Conservation (phyloP, 2,329 filamentous ascomycete species). For the Setomelanomma holmii region DNA sequence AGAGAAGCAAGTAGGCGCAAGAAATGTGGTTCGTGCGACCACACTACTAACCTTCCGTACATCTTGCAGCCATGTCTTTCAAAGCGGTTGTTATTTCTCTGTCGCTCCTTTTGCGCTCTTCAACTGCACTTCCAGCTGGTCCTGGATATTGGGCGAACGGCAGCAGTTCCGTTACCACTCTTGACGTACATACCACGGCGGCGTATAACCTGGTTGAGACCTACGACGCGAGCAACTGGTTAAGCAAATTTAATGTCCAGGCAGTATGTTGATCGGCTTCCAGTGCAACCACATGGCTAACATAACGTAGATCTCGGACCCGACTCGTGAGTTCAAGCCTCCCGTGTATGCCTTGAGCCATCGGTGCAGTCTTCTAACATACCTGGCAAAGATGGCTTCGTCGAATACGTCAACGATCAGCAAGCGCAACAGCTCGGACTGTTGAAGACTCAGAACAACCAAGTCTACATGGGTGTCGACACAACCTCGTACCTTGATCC, state of each 20-base stretch:
- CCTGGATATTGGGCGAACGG: slow-evolving; percentile 33
- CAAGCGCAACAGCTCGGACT: slow-evolving; percentile 44
- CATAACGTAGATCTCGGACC: slow-evolving; percentile 40
- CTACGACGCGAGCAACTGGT: slow-evolving; percentile 49
- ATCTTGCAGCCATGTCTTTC: slow-evolving; percentile 22
- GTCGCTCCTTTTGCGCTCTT: slow-evolving; percentile 28
- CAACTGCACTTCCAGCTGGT: slow-evolving; percentile 27
- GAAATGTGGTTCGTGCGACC: slow-evolving; percentile 9
- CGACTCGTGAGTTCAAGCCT: slow-evolving; percentile 35
- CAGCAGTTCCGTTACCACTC: slow-evolving; percentile 15
- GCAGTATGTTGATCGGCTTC: slow-evolving; percentile 17
- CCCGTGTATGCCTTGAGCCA: neutral
- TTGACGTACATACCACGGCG: slow-evolving; percentile 14
- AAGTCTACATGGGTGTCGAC: slow-evolving; percentile 51
- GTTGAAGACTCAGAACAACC: slow-evolving; percentile 38
- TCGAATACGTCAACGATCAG: slow-evolving; percentile 44
- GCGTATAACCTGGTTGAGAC: slow-evolving; percentile 43
- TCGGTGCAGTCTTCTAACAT: slow-evolving; percentile 2
- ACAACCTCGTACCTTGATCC: slow-evolving; percentile 35
- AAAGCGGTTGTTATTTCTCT: slow-evolving; percentile 18
- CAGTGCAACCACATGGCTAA: slow-evolving; percentile 3
- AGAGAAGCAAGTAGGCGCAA: slow-evolving; percentile 8
- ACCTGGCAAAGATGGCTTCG: slow-evolving; percentile 38
- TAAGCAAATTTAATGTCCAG: slow-evolving; percentile 46
- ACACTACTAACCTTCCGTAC: slow-evolving; percentile 1